These are phyloP conservation scores for Mortierella sp. DNA, from an alignment of 371 early-diverging fungal species.

Conservation along the genomic window DNA sequence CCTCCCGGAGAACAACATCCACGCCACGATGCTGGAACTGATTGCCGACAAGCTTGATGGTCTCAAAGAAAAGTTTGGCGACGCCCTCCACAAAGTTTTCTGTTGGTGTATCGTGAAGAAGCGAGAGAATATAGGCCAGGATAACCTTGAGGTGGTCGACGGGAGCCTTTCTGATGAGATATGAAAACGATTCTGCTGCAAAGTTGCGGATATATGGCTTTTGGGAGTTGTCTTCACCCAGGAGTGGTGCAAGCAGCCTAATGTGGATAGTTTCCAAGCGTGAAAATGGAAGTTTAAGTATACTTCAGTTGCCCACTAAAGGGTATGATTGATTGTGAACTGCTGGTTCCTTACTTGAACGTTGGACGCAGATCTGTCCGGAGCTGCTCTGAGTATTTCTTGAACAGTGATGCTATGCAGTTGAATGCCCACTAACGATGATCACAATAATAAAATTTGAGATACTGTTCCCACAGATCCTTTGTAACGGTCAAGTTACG, in stretches of 20 bases:
- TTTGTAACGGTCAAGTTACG: neutral
- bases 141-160: constrained; percentile 66
- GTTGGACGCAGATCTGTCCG: constrained; percentile 74
- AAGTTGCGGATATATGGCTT: constrained; percentile 87
- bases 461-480: neutral
- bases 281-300: too few relatives aligned
- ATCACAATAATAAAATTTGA: too few relatives aligned
- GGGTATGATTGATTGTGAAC: too few relatives aligned
- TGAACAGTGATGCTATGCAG: constrained; percentile 90
- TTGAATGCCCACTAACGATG: constrained; percentile 79
- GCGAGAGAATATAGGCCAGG: constrained; percentile 67
- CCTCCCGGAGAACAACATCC: constrained; percentile 47
- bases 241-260: constrained; percentile 75
- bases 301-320: too few relatives aligned
- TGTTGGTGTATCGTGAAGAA: constrained; percentile 61
- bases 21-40: constrained; percentile 47
- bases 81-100: constrained; percentile 78
- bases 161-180: constrained; percentile 83
- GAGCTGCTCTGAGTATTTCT: constrained; percentile 82
- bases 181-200: constrained; percentile 93
- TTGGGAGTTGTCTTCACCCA: constrained; percentile 71
- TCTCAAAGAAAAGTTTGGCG: constrained; percentile 83
- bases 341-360: constrained; percentile 71
- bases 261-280: too few relatives aligned
- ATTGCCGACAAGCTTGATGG: constrained; percentile 67